Evolutionary conservation across 164 flowering plant genomes (phyloP), one percentile per base, ranked within the genome.

Genomic region (Hamamelis virginiana): DNA sequence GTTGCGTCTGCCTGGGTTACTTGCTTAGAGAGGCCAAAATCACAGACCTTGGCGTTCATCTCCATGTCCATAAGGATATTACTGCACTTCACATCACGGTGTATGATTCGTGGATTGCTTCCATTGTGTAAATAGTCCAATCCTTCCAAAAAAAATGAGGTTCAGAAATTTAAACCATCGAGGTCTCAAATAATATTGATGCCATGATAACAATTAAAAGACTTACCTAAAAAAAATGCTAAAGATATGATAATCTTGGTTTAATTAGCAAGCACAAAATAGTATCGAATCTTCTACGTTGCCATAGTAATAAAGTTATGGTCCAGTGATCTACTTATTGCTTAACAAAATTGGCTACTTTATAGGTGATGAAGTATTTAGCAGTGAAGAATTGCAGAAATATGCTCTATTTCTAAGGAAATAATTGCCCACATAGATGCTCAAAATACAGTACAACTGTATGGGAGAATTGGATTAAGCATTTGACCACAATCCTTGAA

Each of bases 21-120:
- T 80, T 92, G 97, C 81, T 90, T 89, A 1, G 92, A 92, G 25
- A 92, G 96, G 58, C 97, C 97, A 78, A 92, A 92, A 73, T 92
- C 97, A 70, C 84, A 83, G 63, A 92, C 84, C 72, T 87, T 92
- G 43, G 92, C 97, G 76, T 89, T 90, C 94, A 90, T 89, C 44
- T 90, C 87, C 63, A 45, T 53, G 77, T 92, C 94, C 76, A 92
- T 75, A 26, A 90, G 91, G 33, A 92, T 90, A 62, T 92, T 92
- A 74, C 94, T 80, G 80, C 89, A 84, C 80, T 92, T 92, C 51
- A 92, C 85, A 75, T 90, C 96, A 13, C 97, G 91, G 80, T 92
- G 97, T 58, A 92, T 90, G 80, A 92, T 87, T 67, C 97, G 65
- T 47, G 88, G 95, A 23, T 86, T 84, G 69, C 87, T 88, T 43